Percentiles rank a stretch among this genome's conserved stretches.
Conservation (phyloP, 495 filamentous ascomycete genomes). For the Amphirosellinia nigrospora region DNA sequence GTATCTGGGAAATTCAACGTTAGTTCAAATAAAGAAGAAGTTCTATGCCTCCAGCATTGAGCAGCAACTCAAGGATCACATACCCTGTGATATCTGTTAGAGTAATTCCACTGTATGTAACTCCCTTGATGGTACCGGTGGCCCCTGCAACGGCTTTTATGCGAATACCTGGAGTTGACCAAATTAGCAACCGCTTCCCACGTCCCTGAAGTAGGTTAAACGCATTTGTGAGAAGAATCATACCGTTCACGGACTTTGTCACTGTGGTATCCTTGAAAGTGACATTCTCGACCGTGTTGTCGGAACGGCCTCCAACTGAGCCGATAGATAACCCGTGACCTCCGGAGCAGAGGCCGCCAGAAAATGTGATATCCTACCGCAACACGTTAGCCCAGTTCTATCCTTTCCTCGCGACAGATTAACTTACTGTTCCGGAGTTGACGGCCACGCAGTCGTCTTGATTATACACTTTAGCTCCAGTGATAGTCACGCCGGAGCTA, state of each 20-base stretch:
- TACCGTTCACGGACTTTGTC: constrained; percentile 29
- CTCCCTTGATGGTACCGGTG: not conserved
- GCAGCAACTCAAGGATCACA: not conserved
- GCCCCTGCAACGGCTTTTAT: not conserved
- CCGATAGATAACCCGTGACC: constrained; percentile 76
- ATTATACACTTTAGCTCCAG: constrained; percentile 61
- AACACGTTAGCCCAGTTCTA: not conserved
- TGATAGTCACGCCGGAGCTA: constrained; percentile 58
- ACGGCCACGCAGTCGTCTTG: constrained; percentile 71
- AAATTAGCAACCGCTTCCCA: not conserved
- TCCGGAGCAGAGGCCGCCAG: constrained; percentile 58
- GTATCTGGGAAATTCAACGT: constrained; percentile 58
- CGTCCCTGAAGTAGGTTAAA: not conserved
- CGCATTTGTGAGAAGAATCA: not conserved
- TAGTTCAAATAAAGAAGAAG: not conserved
- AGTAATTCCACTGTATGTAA: constrained; percentile 14
- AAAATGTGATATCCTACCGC: constrained; percentile 55
- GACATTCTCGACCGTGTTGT: constrained; percentile 65
- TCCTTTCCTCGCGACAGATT: not conserved
- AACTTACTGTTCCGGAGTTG: constrained; percentile 58
- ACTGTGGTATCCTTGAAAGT: constrained; percentile 67
- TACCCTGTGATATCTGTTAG: constrained; percentile 5
- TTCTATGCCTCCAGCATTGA: not conserved
- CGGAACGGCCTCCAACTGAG: constrained; percentile 66
- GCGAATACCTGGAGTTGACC: not conserved